Evolutionary conservation across 495 filamentous ascomycete genomes (phyloP).

Genomic region (Aspergillus mulundensis): DNA sequence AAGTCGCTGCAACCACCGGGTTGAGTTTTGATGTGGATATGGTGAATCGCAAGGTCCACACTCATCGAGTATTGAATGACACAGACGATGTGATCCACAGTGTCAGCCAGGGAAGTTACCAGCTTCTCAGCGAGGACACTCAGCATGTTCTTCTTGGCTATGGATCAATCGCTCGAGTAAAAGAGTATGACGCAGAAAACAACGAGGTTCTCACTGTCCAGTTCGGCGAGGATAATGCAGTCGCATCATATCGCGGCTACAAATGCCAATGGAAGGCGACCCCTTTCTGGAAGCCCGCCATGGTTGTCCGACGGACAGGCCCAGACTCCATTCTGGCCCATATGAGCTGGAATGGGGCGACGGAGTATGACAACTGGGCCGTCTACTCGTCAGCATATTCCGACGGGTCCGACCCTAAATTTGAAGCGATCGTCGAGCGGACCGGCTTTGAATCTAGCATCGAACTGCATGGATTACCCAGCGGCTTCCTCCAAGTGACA

Average conservation of each 20-base stretch:
- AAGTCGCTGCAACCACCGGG: slow-evolving; percentile 28
- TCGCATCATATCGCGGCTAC: slow-evolving; percentile 41
- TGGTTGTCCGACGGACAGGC: slow-evolving; percentile 20
- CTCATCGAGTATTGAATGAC: slow-evolving; percentile 32
- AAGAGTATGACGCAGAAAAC: slow-evolving; percentile 39
- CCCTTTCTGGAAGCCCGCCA: slow-evolving; percentile 33
- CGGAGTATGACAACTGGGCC: slow-evolving; percentile 38
- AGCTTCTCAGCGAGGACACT: slow-evolving; percentile 33
- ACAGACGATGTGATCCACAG: slow-evolving; percentile 34
- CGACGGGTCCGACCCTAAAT: slow-evolving; percentile 18
- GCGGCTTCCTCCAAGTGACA: slow-evolving; percentile 29
- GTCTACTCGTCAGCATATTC: slow-evolving; percentile 24
- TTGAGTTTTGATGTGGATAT: slow-evolving; percentile 39
- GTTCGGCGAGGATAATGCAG: slow-evolving; percentile 34
- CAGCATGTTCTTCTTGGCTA: slow-evolving; percentile 46
- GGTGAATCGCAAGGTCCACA: slow-evolving; percentile 34
- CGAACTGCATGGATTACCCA: slow-evolving; percentile 19
- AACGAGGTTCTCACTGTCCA: slow-evolving; percentile 32
- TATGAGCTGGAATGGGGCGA: slow-evolving; percentile 44
- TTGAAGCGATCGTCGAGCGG: slow-evolving; percentile 23
- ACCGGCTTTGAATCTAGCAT: slow-evolving; percentile 34
- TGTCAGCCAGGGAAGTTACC: slow-evolving; percentile 46
- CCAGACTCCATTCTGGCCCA: slow-evolving; percentile 17
- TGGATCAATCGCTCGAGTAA: slow-evolving; percentile 46
- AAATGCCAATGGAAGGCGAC: slow-evolving; percentile 39